Percentiles rank a stretch among this genome's conserved stretches.
Conservation (phyloP, 495 filamentous ascomycete genomes). For the Venustampulla echinocandica region DNA sequence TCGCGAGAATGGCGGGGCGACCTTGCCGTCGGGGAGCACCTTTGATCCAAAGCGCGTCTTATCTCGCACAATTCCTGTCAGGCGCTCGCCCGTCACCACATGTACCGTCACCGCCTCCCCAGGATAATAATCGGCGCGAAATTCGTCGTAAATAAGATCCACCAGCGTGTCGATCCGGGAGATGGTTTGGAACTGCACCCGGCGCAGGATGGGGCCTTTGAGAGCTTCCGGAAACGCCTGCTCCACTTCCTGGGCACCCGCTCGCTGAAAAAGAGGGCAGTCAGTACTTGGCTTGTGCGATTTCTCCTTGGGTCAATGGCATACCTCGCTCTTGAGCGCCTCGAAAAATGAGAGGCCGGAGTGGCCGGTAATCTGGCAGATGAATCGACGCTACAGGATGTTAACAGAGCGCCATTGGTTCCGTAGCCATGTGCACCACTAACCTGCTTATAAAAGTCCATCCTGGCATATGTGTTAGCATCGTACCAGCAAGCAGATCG, state of each 20-base stretch:
- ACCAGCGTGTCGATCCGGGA: slow-evolving; percentile 87
- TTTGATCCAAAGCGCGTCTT: slow-evolving; percentile 67
- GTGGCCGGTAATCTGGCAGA: slow-evolving; percentile 90
- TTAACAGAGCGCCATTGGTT: slow-evolving; percentile 10
- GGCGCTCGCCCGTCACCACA: slow-evolving; percentile 57
- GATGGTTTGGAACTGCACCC: slow-evolving; percentile 84
- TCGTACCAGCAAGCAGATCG: neutral
- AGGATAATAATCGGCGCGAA: slow-evolving; percentile 88
- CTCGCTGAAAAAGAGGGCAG: slow-evolving; percentile 44
- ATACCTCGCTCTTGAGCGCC: slow-evolving; percentile 85
- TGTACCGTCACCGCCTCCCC: slow-evolving; percentile 77
- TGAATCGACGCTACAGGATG: slow-evolving; percentile 63
- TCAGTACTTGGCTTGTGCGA: neutral
- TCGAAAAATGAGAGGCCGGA: slow-evolving; percentile 92
- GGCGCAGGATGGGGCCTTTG: slow-evolving; percentile 80
- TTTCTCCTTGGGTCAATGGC: too few relatives aligned
- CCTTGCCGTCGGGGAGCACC: slow-evolving; percentile 51
- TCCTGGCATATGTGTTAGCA: slow-evolving; percentile 39
- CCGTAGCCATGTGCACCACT: slow-evolving; percentile 16
- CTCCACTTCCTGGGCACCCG: slow-evolving; percentile 82
- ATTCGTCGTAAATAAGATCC: slow-evolving; percentile 60
- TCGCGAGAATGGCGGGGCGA: slow-evolving; percentile 59
- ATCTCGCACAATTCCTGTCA: slow-evolving; percentile 73
- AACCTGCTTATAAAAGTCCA: slow-evolving; percentile 92
- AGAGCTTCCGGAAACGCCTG: slow-evolving; percentile 84